phyloP scores from a whole-genome alignment of 495 filamentous ascomycete genomes.

The Apiosordaria backusii region DNA sequence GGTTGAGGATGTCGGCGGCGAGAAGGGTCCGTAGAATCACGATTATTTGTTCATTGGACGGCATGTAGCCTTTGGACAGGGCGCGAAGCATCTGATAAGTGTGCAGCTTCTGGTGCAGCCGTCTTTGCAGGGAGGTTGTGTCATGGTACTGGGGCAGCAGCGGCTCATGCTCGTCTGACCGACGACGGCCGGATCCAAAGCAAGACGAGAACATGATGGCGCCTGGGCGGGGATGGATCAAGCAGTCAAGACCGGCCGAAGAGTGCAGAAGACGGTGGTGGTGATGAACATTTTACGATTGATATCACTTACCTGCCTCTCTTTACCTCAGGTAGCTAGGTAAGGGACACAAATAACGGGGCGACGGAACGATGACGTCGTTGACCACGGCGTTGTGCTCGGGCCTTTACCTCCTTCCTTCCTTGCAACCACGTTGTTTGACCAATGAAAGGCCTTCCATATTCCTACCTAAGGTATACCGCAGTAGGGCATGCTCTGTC shows the following conservation, averaged over 20 bases:
- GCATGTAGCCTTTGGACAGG: constrained; percentile 82
- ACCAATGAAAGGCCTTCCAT: no score
- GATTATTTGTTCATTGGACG: constrained; percentile 79
- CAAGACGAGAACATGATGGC: constrained; percentile 28
- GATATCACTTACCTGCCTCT: no score
- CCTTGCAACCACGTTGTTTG: no score
- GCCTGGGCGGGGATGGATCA: neutral
- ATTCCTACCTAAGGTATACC: no score
- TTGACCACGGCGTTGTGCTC: neutral
- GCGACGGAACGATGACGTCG: constrained; percentile 14
- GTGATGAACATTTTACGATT: neutral
- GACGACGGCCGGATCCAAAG: constrained; percentile 25
- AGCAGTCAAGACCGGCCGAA: neutral
- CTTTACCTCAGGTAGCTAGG: neutral
- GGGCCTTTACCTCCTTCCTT: no score
- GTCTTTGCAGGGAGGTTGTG: constrained; percentile 72
- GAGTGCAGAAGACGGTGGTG: neutral
- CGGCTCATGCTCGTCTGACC: constrained; percentile 51
- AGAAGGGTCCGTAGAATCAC: constrained; percentile 78
- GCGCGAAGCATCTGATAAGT: constrained; percentile 88
- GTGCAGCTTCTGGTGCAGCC: constrained; percentile 81
- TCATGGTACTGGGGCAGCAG: constrained; percentile 81
- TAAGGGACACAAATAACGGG: neutral
- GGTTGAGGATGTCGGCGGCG: constrained; percentile 72
- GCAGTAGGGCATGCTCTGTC: no score